Conservation (phyloP, 176 grass and related monocot genomes). For the Luzula sylvatica region DNA sequence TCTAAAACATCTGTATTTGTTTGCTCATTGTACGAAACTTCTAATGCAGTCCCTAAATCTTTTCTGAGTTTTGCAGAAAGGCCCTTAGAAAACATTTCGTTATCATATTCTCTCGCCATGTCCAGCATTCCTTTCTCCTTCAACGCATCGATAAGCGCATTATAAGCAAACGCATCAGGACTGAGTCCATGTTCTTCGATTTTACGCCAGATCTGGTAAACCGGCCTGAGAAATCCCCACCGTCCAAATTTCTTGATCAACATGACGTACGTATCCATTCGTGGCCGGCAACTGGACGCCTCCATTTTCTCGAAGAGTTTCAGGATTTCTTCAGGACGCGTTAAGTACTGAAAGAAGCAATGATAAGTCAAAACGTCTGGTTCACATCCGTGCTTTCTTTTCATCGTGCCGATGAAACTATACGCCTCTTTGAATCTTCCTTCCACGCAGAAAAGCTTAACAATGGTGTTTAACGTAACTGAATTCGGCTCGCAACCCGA, state of each 20-base stretch:
- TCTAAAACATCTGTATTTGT: too few species aligned
- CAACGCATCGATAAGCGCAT: conserved; percentile 67
- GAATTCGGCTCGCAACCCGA: conserved; percentile 45
- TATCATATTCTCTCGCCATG: conserved; percentile 68
- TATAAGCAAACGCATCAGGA: conserved; percentile 81
- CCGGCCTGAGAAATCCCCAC: conserved; percentile 75
- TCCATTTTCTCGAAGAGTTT: conserved; percentile 83
- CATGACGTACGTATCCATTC: conserved; percentile 95
- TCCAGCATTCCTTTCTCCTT: conserved; percentile 79
- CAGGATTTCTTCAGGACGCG: conserved; percentile 60
- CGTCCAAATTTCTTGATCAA: conserved; percentile 89
- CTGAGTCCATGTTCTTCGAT: conserved; percentile 67
- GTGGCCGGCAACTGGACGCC: conserved; percentile 40
- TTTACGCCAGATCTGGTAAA: conserved; percentile 60
- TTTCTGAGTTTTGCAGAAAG: conserved; percentile 75
- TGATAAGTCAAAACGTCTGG: conserved; percentile 77
- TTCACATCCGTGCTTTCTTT: conserved; percentile 31
- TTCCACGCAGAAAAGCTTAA: conserved; percentile 69
- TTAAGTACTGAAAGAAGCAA: conserved; percentile 83
- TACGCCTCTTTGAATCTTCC: conserved; percentile 79
- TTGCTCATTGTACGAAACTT: too few species aligned
- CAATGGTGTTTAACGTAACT: conserved; percentile 54
- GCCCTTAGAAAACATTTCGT: conserved; percentile 69
- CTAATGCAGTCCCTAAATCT: conserved; percentile 36
- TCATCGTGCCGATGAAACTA: conserved; percentile 64